Base-by-base conservation (phyloP, 148 eudicot species). In the Rhododendron vialii region DNA sequence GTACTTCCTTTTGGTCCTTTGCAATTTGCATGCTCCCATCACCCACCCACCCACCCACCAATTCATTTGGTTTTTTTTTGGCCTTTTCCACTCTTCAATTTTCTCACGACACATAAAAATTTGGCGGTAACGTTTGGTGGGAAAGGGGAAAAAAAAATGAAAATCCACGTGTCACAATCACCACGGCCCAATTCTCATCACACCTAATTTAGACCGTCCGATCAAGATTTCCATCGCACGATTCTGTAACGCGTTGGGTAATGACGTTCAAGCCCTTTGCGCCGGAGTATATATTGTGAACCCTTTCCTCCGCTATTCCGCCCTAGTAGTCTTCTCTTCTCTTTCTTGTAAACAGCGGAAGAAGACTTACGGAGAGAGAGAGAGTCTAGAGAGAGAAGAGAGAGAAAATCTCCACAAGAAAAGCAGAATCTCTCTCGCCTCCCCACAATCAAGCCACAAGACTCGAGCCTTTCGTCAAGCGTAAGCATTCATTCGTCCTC, bases 41-140 rank as follows among this genome's bases (percentile, higher is more conserved):
- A 18, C 26, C 0, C 11, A 22, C 51, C 22, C 48, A 50, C 61
- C 61, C 22, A 57, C 63, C 22, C 22, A 57, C n/a, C 50, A 17
- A 18, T 17, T 18, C 15, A 36, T 38, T 78, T 45, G 26, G 30
- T 43, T 11, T 41, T 41, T 41, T 41, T 41, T 41, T 41, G 81
- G 11, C 53, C 47, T 33, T 76, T 47, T 45, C 50, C 81, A 24
- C 36, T 78, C 26, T 45, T 41, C 45, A 45, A 10, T 36, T 78
- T 47, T n/a, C 7, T 24, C 18, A 24, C 35, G n/a, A 9, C 53
- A 5, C 15, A 24, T 13, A 5, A 57, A 43, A 63, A 61, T 90
- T 92, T 92, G 92, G 93, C 96, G 94, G 92, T 90, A 92, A 92
- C 87, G 81, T 92, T 89, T 84, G 92, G 91, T 89, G 94, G 91